Percentiles rank a stretch among this genome's conserved stretches.
phyloP scores from a whole-genome alignment of 2,329 filamentous ascomycete genomes.

The Cadophora malorum region DNA sequence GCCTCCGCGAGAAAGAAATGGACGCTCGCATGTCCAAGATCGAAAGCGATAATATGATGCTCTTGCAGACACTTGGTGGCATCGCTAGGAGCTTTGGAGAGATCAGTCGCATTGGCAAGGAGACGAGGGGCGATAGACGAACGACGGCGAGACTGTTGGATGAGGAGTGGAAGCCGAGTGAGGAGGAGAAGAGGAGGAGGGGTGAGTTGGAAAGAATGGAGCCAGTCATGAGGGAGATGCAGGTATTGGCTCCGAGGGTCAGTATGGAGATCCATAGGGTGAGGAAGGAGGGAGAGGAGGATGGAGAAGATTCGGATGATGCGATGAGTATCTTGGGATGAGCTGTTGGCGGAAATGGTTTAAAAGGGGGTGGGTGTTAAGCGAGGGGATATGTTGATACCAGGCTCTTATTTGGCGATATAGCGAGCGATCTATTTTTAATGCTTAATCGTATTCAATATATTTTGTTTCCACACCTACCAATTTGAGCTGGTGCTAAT shows the following conservation, averaged over 20 bases:
- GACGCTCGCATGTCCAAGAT: conserved; percentile 36
- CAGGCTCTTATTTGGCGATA: conserved; percentile 5
- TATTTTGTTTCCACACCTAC: background rate
- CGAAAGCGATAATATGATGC: conserved; percentile 39
- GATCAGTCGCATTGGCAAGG: conserved; percentile 24
- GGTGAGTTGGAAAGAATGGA: conserved; percentile 25
- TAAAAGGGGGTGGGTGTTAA: background rate
- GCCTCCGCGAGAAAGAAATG: conserved; percentile 35
- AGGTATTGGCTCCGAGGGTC: conserved; percentile 25
- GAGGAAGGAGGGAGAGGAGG: background rate
- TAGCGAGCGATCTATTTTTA: conserved; percentile 3
- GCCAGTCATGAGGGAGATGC: conserved; percentile 29
- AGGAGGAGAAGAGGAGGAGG: conserved; percentile 12
- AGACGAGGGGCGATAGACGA: conserved; percentile 5
- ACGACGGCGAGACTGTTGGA: conserved; percentile 1
- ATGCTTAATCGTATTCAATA: background rate
- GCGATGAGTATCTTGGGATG: conserved; percentile 7
- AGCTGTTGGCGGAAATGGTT: background rate
- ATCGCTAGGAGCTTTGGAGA: conserved; percentile 35
- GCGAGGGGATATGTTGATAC: conserved; percentile 3
- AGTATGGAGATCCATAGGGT: conserved; percentile 23
- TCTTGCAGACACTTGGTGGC: conserved; percentile 34
- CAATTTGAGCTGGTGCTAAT: background rate
- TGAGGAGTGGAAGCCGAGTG: background rate
- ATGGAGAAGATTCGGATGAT: conserved; percentile 4